phyloP scores from a whole-genome alignment of 176 grass and related monocot species.

The Thalia dealbata region DNA sequence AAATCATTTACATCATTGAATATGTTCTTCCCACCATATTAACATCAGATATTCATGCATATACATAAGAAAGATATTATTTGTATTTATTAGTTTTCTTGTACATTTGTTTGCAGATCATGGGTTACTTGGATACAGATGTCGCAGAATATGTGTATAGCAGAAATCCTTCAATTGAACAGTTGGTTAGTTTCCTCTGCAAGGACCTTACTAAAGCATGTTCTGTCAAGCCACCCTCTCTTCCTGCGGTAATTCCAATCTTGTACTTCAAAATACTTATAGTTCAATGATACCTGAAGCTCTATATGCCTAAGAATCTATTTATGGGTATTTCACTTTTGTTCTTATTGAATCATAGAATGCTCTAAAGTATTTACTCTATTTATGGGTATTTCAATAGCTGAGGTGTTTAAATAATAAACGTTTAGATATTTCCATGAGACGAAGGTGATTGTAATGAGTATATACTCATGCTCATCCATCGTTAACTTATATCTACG shows the following conservation, averaged over 20 bases:
- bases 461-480: neutral
- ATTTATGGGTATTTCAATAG: no score
- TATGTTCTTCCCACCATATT: neutral
- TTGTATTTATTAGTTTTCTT: neutral
- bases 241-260: slow-evolving; percentile 49
- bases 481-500: neutral
- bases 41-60: neutral
- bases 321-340: neutral
- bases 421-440: neutral
- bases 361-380: neutral
- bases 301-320: neutral
- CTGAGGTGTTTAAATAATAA: neutral
- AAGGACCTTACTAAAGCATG: slow-evolving; percentile 81
- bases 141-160: slow-evolving; percentile 89
- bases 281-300: neutral
- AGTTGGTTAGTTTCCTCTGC: slow-evolving; percentile 67
- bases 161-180: slow-evolving; percentile 49
- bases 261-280: neutral
- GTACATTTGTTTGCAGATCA: slow-evolving; percentile 39
- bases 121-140: slow-evolving; percentile 88
- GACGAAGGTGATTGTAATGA: neutral
- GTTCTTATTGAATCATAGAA: neutral
- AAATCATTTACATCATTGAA: neutral
- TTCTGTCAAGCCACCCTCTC: slow-evolving; percentile 37
- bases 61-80: no score